Evolutionary conservation across 1,284 basidiomycete species (phyloP).

Genomic region (Malassezia sp.): DNA sequence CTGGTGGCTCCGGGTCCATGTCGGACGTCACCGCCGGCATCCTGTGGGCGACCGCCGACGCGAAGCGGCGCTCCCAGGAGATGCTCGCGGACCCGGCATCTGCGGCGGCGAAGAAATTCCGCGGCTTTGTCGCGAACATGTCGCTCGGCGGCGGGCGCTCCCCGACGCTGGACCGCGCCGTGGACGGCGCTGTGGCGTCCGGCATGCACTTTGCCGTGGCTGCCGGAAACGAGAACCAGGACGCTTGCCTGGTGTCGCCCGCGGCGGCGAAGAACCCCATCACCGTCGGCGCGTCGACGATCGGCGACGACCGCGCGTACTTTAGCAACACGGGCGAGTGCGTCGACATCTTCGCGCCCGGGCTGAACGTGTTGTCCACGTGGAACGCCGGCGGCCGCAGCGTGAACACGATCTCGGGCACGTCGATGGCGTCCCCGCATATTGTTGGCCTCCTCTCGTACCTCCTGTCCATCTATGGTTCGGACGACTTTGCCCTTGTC

Average conservation of each 20-base stretch:
- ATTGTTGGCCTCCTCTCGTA: slow-evolving; percentile 46
- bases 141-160: slow-evolving; percentile 91
- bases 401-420: slow-evolving; percentile 60
- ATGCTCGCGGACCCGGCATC: slow-evolving; percentile 56
- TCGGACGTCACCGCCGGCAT: slow-evolving; percentile 67
- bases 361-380: slow-evolving; percentile 58
- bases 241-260: slow-evolving; percentile 72
- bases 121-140: slow-evolving; percentile 97
- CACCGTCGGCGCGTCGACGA: slow-evolving; percentile 57
- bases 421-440: slow-evolving; percentile 57
- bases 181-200: slow-evolving; percentile 67
- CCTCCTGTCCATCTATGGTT: slow-evolving; percentile 56
- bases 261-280: slow-evolving; percentile 58
- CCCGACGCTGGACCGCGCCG: slow-evolving; percentile 68
- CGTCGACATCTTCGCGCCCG: slow-evolving; percentile 73
- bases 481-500: slow-evolving; percentile 26
- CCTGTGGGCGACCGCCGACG: slow-evolving; percentile 63
- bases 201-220: slow-evolving; percentile 72
- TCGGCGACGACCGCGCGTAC: slow-evolving; percentile 67
- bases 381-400: slow-evolving; percentile 50
- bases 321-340: slow-evolving; percentile 57
- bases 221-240: slow-evolving; percentile 64
- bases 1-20: slow-evolving; percentile 88
- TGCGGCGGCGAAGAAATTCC: slow-evolving; percentile 62
- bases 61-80: slow-evolving; percentile 54